Conservation (phyloP, 495 filamentous ascomycete genomes). For the Daldinia decipiens region DNA sequence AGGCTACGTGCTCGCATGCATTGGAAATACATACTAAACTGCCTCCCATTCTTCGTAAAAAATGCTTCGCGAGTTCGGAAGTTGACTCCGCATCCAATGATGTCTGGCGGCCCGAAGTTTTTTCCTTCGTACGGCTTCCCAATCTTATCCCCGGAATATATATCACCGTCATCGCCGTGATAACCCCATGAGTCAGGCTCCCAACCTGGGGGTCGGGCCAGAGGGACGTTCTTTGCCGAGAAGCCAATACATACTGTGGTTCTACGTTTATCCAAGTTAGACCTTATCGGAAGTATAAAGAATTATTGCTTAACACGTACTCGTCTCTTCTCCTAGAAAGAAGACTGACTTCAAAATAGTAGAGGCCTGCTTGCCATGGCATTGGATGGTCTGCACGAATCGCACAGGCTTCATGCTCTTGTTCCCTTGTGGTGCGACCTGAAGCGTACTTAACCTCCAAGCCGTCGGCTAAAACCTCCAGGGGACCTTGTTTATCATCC, state of each 20-base stretch:
- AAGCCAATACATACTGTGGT: slow-evolving; percentile 93
- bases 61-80: slow-evolving; percentile 88
- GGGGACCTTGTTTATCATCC: slow-evolving; percentile 73
- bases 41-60: slow-evolving; percentile 92
- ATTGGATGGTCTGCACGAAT: slow-evolving; percentile 89
- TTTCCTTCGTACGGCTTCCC: slow-evolving; percentile 79
- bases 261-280: slow-evolving; percentile 42
- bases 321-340: slow-evolving; percentile 86
- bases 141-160: slow-evolving; percentile 76
- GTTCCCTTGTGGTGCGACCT: slow-evolving; percentile 49
- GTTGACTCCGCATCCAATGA: slow-evolving; percentile 92
- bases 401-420: slow-evolving; percentile 84
- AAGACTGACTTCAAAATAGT: slow-evolving; percentile 96
- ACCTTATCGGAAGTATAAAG: slow-evolving; percentile 28
- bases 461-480: slow-evolving; percentile 81
- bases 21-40: slow-evolving; percentile 68
- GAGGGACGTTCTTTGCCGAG: slow-evolving; percentile 73
- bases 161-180: slow-evolving; percentile 94
- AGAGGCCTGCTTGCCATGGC: slow-evolving; percentile 91
- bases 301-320: slow-evolving; percentile 61
- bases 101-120: slow-evolving; percentile 75
- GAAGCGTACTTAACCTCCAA: slow-evolving; percentile 77
- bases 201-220: slow-evolving; percentile 92
- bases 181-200: slow-evolving; percentile 97
- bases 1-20: not conserved